A percentile compares a stretch with the other conserved stretches of the same genome.
phyloP scores from a whole-genome alignment of 169 alveolate genomes.

The Hammondia hammondi region DNA sequence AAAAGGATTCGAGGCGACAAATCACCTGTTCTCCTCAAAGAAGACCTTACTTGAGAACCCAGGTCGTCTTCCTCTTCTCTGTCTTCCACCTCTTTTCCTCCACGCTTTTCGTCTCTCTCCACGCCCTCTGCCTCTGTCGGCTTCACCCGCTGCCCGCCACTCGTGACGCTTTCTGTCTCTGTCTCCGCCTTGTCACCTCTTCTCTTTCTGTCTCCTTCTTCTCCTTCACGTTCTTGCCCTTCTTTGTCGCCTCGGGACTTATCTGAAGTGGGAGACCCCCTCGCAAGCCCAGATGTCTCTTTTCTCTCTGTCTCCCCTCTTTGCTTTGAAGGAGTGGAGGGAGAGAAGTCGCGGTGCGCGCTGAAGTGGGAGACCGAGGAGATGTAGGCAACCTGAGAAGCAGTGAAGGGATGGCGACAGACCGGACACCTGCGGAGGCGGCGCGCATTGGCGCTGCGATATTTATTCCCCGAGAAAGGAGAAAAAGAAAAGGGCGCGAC shows the following conservation, averaged over 20 bases:
- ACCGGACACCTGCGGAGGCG: slow-evolving; percentile 12
- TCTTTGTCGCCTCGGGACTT: background rate
- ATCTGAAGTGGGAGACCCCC: background rate
- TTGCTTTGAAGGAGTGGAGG: background rate
- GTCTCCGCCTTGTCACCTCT: no score
- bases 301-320: background rate
- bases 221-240: background rate
- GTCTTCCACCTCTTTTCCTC: background rate
- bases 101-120: background rate
- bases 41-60: no score
- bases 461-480: background rate
- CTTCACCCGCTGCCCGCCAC: no score
- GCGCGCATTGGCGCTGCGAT: background rate
- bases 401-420: background rate
- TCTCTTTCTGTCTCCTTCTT: background rate
- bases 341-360: background rate
- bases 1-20: no score
- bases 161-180: no score
- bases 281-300: background rate
- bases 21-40: no score
- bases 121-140: no score
- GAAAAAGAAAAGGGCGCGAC: background rate
- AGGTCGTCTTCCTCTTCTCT: background rate
- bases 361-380: background rate
- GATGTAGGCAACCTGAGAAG: background rate